These are phyloP conservation scores for Xylariaceae sp. DNA, from an alignment of 2,329 filamentous ascomycete genomes.

Conservation along the genomic window DNA sequence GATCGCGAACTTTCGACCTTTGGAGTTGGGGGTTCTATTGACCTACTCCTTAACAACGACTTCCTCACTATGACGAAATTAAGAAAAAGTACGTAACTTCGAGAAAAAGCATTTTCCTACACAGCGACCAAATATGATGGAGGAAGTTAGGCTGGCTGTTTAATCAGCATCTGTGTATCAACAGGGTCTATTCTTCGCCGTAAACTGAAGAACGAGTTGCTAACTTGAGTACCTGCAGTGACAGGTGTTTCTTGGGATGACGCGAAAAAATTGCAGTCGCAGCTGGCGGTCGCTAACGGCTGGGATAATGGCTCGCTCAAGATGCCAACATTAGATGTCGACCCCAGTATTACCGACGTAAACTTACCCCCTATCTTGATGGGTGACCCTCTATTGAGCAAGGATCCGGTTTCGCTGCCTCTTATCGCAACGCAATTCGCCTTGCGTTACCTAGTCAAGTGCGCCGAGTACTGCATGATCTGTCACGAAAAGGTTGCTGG, in stretches of 20 bases:
- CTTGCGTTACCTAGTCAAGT: conserved; percentile 77
- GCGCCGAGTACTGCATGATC: conserved; percentile 85
- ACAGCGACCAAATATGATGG: not conserved
- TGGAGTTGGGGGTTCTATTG: conserved; percentile 76
- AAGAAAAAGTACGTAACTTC: conserved; percentile 47
- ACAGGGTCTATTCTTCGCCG: no score
- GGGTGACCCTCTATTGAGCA: conserved; percentile 41
- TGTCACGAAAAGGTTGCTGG: conserved; percentile 74
- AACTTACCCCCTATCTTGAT: conserved; percentile 36
- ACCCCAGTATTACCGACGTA: conserved; percentile 11
- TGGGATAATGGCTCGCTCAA: conserved; percentile 15
- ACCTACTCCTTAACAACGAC: conserved; percentile 69
- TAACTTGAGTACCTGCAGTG: conserved; percentile 2
- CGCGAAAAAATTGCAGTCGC: conserved; percentile 57
- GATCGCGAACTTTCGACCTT: conserved; percentile 55
- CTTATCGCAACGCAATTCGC: conserved; percentile 75
- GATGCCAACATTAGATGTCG: not conserved
- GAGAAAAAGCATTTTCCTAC: not conserved
- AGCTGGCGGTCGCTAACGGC: not conserved
- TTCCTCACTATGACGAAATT: conserved; percentile 69
- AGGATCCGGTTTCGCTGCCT: conserved; percentile 55
- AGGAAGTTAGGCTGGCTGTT: not conserved
- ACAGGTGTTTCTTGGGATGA: conserved; percentile 21
- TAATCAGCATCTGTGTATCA: not conserved
- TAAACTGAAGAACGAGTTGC: not conserved